phyloP scores from a whole-genome alignment of 768 basidiomycete genomes.

The Mycena rosella region DNA sequence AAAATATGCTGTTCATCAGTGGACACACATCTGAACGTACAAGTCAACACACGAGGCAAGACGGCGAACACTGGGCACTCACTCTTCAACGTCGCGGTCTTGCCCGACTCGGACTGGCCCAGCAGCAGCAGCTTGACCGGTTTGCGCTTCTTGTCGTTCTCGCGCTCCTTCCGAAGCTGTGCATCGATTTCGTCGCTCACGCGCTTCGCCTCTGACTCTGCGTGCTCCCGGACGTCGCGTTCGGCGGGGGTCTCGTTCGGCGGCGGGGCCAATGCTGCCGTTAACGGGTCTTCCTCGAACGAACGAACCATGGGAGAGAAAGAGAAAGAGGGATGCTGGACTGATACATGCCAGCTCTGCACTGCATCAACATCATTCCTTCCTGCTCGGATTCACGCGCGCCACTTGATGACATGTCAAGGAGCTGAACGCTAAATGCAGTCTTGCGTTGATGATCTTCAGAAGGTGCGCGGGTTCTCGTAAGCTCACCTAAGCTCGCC shows the following conservation, averaged over 20 bases:
- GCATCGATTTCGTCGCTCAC: conserved; percentile 85
- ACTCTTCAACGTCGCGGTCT: conserved; percentile 88
- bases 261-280: conserved; percentile 72
- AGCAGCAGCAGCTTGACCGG: conserved; percentile 82
- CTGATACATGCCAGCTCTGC: neutral
- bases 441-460: conserved; percentile 26
- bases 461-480: neutral
- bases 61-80: conserved; percentile 32
- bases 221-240: conserved; percentile 65
- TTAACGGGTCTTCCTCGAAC: conserved; percentile 71
- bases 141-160: conserved; percentile 68
- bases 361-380: conserved; percentile 27
- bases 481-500: too few relatives aligned
- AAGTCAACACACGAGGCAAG: conserved; percentile 26
- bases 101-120: conserved; percentile 77
- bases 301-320: conserved; percentile 27
- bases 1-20: neutral
- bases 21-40: conserved; percentile 26
- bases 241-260: conserved; percentile 71
- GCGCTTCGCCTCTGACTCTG: conserved; percentile 73
- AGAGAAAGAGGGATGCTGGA: conserved; percentile 4
- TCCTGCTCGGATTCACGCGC: conserved; percentile 21
- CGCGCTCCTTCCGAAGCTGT: conserved; percentile 71
- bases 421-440: conserved; percentile 16
- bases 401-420: conserved; percentile 29